Percentiles rank a stretch among this genome's conserved stretches.
Evolutionary conservation across 495 filamentous ascomycete genomes (phyloP).

Genomic region (Penicillium soppii): DNA sequence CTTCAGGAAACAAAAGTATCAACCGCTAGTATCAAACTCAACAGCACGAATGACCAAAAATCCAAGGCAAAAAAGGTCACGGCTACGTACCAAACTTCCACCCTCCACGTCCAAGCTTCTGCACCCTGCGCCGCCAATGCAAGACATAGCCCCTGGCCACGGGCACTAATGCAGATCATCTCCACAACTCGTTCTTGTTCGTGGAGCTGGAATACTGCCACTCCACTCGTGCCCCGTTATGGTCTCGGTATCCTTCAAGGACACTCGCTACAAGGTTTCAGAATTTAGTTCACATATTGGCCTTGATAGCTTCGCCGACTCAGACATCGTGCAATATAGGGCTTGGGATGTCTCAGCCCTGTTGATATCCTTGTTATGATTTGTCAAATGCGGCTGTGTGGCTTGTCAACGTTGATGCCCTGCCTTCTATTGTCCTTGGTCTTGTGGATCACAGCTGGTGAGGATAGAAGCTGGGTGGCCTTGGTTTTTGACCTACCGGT

Average conservation of each 20-base stretch:
- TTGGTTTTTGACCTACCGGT: too few relatives aligned
- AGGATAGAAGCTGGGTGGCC: too few relatives aligned
- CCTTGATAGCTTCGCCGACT: not conserved
- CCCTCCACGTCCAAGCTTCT: not conserved
- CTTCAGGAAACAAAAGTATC: not conserved
- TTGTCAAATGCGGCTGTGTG: not conserved
- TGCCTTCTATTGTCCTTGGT: not conserved
- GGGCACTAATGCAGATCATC: slow-evolving; percentile 16
- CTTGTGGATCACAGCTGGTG: too few relatives aligned
- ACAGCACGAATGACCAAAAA: too few relatives aligned
- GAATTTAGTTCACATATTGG: not conserved
- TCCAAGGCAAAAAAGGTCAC: too few relatives aligned
- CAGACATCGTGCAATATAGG: slow-evolving; percentile 2
- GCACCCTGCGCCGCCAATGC: slow-evolving; percentile 11
- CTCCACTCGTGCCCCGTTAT: slow-evolving; percentile 13
- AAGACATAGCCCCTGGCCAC: slow-evolving; percentile 21
- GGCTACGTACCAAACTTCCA: too few relatives aligned
- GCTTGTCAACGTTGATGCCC: not conserved
- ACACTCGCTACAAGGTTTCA: slow-evolving; percentile 10
- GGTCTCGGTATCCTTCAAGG: slow-evolving; percentile 6
- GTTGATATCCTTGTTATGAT: not conserved
- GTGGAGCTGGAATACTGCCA: slow-evolving; percentile 13
- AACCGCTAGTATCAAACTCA: too few relatives aligned
- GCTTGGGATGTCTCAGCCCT: not conserved
- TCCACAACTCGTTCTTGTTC: not conserved